phyloP scores from a whole-genome alignment of 345 rosid genomes.

The Corchorus capsularis region DNA sequence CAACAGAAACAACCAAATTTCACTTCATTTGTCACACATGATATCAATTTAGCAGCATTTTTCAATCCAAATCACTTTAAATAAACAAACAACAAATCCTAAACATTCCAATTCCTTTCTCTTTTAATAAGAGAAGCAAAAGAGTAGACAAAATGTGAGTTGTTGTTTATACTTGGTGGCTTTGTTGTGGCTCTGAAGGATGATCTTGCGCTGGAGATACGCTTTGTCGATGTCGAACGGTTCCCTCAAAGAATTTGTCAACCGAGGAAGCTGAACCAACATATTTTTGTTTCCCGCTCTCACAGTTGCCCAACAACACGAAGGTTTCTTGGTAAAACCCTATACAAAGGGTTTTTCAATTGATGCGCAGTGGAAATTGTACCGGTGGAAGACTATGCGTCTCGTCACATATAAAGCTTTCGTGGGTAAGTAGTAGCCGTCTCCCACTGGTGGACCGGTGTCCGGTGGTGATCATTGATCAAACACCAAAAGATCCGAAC shows the following conservation, averaged over 20 bases:
- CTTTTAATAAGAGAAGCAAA: neutral
- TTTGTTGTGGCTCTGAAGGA: slow-evolving; percentile 57
- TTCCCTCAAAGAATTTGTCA: slow-evolving; percentile 77
- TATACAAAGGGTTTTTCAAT: neutral
- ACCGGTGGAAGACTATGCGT: neutral
- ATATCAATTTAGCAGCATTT: neutral
- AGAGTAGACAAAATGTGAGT: neutral
- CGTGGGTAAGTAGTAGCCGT: neutral
- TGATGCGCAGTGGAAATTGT: neutral
- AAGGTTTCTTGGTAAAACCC: neutral
- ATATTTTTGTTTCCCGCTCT: slow-evolving; percentile 26
- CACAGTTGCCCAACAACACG: neutral
- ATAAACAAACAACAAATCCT: neutral
- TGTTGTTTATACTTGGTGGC: slow-evolving; percentile 45
- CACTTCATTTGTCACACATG: neutral
- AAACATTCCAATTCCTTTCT: neutral
- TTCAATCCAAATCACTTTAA: neutral
- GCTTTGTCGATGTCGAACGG: slow-evolving; percentile 88
- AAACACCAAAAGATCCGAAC: neutral
- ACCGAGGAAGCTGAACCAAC: slow-evolving; percentile 79
- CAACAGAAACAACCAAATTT: neutral
- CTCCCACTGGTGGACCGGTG: too few relatives aligned
- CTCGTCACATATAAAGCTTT: neutral
- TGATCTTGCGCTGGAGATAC: slow-evolving; percentile 74
- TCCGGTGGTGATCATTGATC: neutral